Base-by-base conservation (phyloP, 495 filamentous ascomycete genomes). In the Aspergillus wentii region DNA sequence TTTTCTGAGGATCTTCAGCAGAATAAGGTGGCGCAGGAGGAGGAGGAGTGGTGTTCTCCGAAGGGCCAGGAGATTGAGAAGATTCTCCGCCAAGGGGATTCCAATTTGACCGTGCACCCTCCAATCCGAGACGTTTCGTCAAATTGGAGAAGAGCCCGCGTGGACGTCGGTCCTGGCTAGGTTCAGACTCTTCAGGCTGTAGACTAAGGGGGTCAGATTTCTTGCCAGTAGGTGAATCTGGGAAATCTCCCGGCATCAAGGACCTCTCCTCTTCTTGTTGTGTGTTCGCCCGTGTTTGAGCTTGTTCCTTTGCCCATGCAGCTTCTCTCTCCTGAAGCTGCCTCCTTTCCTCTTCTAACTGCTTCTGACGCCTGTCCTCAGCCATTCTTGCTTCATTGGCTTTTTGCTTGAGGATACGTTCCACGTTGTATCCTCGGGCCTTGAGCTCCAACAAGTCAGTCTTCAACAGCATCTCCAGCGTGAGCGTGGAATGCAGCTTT, bases 371-470 rank as follows among this genome's bases (percentile, higher is more conserved):
- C 44, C 85, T 76, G 49, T 87, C 82, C 47, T 96, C 86, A 4
- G 86, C 88, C 48, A 96, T 80, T 18, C 84, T 74, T 10, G 85
- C 82, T 55, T 97, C 89, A 5, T 83, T 82, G 8, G 82, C 88
- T 60, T 88, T 90, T 21, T 80, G 78, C 20, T 83, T 78, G 14
- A 99, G 70, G 49, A 97, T 95, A 11, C 92, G 80, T 38, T 92
- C 86, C 27, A 97, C 92, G 47, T 99, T 97, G 64, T 92, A 95
- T 3, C 92, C 92, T 40, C 89, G 85, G 16, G 72, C 74, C 49
- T 80, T 79, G 8, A 99, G 66, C 43, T 87, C 78, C 25, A 81
- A 67, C 8, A 99, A 66, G 43, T 86, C 84, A n/a, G 77, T 82
- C 33, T 82, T 86, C 21, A 99, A 63, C 37, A 99, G 78, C 46